A percentile compares a stretch with the other conserved stretches of the same genome.
These are phyloP conservation scores for Botrytis hyacinthi DNA, from an alignment of 2,329 filamentous ascomycete species.

Conservation along the genomic window DNA sequence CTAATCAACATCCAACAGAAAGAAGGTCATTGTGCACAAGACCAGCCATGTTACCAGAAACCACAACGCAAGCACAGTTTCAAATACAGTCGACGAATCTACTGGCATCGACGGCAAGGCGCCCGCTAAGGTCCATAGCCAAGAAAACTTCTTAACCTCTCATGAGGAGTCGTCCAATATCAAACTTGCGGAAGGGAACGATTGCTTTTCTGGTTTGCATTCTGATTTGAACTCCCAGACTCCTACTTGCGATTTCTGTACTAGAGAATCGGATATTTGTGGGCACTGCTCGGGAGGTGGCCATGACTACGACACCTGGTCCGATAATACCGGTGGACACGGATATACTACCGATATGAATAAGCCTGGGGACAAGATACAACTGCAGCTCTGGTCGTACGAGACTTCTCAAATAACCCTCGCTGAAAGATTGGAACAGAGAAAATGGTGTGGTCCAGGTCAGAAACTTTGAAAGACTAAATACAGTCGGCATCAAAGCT, in stretches of 20 bases:
- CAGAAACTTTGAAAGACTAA: neutral
- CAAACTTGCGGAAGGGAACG: neutral
- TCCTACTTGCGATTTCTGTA: neutral
- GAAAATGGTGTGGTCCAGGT: constrained; percentile 5
- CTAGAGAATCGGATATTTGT: neutral
- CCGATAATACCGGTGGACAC: constrained; percentile 10
- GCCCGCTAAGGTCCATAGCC: neutral
- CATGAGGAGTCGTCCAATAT: neutral
- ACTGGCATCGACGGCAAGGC: neutral
- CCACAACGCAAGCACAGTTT: neutral
- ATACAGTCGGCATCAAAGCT: neutral
- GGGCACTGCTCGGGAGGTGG: neutral
- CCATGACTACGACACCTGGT: constrained; percentile 5
- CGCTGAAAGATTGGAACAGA: constrained; percentile 14
- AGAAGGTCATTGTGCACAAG: neutral
- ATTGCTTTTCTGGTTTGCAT: neutral
- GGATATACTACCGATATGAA: constrained; percentile 6
- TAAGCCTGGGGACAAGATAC: neutral
- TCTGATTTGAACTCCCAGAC: neutral
- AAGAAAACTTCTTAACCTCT: neutral
- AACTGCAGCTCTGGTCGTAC: constrained; percentile 4
- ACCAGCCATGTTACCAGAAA: neutral
- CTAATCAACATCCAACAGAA: neutral
- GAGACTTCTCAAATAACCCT: constrained; percentile 14
- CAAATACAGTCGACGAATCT: neutral